A percentile compares a stretch with the other conserved stretches of the same genome.
Evolutionary conservation across 2,329 filamentous ascomycete species (phyloP).

Genomic region (Calonectria hawksworthii): DNA sequence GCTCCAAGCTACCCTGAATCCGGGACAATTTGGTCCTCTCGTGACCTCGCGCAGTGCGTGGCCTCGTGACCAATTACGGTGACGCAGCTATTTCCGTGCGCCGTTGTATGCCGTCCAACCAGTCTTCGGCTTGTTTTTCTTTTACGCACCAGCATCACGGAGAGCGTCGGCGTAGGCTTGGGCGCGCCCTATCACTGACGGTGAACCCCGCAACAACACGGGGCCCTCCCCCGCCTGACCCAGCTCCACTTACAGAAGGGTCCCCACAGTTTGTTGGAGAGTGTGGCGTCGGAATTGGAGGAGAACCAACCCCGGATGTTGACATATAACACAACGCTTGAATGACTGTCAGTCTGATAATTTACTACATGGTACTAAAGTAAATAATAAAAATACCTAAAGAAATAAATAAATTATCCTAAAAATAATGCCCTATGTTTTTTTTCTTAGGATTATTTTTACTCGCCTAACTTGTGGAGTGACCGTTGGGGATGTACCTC

Average conservation of each 20-base stretch:
- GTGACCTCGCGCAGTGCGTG: background rate
- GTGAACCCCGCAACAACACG: background rate
- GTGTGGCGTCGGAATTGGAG: background rate
- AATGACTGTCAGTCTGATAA: too few relatives aligned
- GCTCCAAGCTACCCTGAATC: constrained; percentile 17
- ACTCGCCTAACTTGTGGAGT: too few relatives aligned
- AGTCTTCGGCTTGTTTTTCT: background rate
- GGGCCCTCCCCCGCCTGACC: background rate
- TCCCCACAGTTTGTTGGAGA: background rate
- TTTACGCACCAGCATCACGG: background rate
- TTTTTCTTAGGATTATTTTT: too few relatives aligned
- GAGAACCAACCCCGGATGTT: background rate
- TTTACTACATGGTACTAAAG: too few relatives aligned
- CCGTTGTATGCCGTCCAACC: background rate
- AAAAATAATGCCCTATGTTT: too few relatives aligned
- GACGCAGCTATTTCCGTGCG: background rate
- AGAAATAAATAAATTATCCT: too few relatives aligned
- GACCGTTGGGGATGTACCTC: too few relatives aligned
- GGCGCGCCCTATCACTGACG: constrained; percentile 13
- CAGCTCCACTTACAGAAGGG: background rate
- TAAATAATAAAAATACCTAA: too few relatives aligned
- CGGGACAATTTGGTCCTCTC: background rate
- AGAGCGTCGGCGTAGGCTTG: background rate
- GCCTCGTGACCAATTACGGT: constrained; percentile 1
- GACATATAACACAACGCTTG: too few relatives aligned